Evolutionary conservation across 2,329 filamentous ascomycete genomes (phyloP).

Genomic region (Xylariomycetidae sp.): DNA sequence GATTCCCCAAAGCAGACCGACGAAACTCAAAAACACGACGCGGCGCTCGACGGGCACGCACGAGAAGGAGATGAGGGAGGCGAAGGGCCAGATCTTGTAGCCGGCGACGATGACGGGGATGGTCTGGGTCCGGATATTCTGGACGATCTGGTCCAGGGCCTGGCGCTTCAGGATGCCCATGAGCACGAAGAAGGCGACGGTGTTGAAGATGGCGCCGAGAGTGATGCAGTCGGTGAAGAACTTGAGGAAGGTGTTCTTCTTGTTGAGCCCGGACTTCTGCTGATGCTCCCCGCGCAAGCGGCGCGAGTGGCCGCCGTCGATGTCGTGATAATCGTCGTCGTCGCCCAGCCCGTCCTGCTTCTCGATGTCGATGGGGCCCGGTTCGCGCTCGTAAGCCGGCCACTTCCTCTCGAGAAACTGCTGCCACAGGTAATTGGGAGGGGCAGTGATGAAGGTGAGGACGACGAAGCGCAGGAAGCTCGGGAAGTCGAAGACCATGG

Average conservation of each 20-base stretch:
- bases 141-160: constrained; percentile 27
- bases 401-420: constrained; percentile 48
- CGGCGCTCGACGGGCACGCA: constrained; percentile 44
- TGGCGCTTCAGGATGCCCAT: constrained; percentile 44
- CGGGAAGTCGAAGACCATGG: constrained; percentile 41
- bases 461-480: constrained; percentile 51
- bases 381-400: constrained; percentile 39
- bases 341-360: constrained; percentile 21
- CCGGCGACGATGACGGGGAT: constrained; percentile 44
- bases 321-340: constrained; percentile 23
- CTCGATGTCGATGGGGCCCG: too few relatives aligned
- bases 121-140: constrained; percentile 38
- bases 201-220: constrained; percentile 42
- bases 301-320: constrained; percentile 16
- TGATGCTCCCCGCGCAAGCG: constrained; percentile 8
- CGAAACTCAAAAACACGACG: constrained; percentile 45
- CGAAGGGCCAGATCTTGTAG: constrained; percentile 49
- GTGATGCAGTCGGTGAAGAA: constrained; percentile 49
- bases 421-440: constrained; percentile 57
- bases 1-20: constrained; percentile 46
- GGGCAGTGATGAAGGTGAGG: constrained; percentile 48
- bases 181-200: constrained; percentile 40
- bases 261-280: constrained; percentile 31
- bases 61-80: constrained; percentile 46
- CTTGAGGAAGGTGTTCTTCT: constrained; percentile 39